Base-by-base conservation (phyloP, 78 protist genomes). In the Pigoraptor vietnamica region DNA sequence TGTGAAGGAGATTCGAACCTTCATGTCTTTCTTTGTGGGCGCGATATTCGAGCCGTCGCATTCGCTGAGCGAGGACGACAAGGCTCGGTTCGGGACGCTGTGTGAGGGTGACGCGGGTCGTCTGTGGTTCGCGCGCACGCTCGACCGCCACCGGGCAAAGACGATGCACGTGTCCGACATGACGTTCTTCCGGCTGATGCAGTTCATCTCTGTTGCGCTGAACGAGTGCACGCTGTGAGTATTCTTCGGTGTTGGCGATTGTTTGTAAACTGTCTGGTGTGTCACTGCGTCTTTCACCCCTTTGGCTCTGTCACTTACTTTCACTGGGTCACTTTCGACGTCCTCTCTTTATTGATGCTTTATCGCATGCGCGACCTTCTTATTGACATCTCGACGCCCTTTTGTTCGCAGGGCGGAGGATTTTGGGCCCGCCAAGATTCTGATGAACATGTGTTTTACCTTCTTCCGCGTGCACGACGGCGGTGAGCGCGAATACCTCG, bases 151-250 rank as follows among this genome's bases (percentile, higher is more conserved):
- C 21, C 84, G 84, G 10, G 23, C 84, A 19, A 79, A 25, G 6
- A 79, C 84, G 32, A 25, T 79, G 84, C 84, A 25, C 35, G 84
- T 79, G 1, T 2, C 21, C 21, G 84, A 79, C 21, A 25, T 79
- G n/a, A 79, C 84, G 84, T 79, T 79, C 14, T 79, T 79, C 84
- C 84, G 84, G 34, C 84, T 79, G 32, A 79, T 79, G 34, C 84
- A 79, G 84, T 79, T 79, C n/a, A 25, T 25, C 35, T 14, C 84
- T 14, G 84, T 79, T 14, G 84, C 84, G 10, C n/a, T 79, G 84
- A 14, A 79, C 84, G 84, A 79, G 84, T 79, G 84, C 84, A 79
- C 84, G 84, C 84, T 79, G 34, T n/a, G n/a, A n/a, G n/a, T n/a
- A n/a, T n/a, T n/a, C n/a, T n/a, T n/a, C n/a, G n/a, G n/a, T n/a